Evolutionary conservation across 2,329 filamentous ascomycete species (phyloP).

Genomic region (Fusarium sp.): DNA sequence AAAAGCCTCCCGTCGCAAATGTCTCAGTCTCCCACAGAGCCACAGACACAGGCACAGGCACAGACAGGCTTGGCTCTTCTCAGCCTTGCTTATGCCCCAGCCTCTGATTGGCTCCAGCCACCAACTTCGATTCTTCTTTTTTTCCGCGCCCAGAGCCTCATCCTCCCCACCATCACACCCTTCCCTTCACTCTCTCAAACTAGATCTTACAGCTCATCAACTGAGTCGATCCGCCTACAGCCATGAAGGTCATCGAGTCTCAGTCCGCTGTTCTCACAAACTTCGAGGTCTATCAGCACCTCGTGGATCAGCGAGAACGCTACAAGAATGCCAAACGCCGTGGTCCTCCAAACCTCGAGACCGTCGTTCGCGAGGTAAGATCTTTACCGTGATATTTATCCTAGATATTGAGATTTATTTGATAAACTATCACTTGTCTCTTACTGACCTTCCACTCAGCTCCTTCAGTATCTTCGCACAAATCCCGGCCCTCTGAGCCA

Average conservation of each 20-base stretch:
- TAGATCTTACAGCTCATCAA: background rate
- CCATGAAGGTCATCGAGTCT: slow-evolving; percentile 77
- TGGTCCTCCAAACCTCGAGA: slow-evolving; percentile 68
- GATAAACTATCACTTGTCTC: background rate
- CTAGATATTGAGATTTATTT: background rate
- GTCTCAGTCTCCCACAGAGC: background rate
- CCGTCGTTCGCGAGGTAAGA: slow-evolving; percentile 72
- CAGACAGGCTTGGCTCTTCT: background rate
- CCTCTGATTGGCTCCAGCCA: slow-evolving; percentile 22
- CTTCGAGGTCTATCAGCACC: slow-evolving; percentile 76
- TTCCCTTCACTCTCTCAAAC: slow-evolving; percentile 10
- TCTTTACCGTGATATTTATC: slow-evolving; percentile 2
- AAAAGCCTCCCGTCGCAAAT: slow-evolving; percentile 7
- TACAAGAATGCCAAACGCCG: slow-evolving; percentile 64
- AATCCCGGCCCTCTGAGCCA: slow-evolving; percentile 67
- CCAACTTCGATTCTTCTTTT: background rate
- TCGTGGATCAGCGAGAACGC: slow-evolving; percentile 65
- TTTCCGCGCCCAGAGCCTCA: slow-evolving; percentile 20
- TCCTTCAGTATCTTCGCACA: slow-evolving; percentile 69
- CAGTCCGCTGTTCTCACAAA: slow-evolving; percentile 78
- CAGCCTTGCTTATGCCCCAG: background rate
- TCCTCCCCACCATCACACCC: slow-evolving; percentile 27
- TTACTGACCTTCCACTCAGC: slow-evolving; percentile 52
- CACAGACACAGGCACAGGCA: background rate
- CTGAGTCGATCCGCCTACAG: slow-evolving; percentile 23